Percentiles rank a stretch among this genome's conserved stretches.
Evolutionary conservation across 2,329 filamentous ascomycete species (phyloP).

Genomic region (Exophiala sideris): DNA sequence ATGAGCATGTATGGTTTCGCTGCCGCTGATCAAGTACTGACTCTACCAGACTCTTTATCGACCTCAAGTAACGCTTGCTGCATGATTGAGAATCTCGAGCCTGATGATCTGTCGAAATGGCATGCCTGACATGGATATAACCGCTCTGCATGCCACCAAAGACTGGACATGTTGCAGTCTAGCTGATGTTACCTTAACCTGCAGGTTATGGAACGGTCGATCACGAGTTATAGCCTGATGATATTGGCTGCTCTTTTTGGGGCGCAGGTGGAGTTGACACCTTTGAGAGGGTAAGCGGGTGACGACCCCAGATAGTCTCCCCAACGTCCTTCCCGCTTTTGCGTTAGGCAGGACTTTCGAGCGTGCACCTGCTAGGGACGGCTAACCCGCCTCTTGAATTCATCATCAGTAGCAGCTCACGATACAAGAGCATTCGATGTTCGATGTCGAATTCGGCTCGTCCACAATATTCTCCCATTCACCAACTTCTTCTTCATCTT

Average conservation of each 20-base stretch:
- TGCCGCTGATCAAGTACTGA: too few relatives aligned
- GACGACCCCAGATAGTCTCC: not conserved
- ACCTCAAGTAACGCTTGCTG: not conserved
- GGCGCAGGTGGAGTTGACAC: not conserved
- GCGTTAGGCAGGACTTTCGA: too few relatives aligned
- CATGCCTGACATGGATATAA: not conserved
- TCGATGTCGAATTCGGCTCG: not conserved
- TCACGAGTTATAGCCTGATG: not conserved
- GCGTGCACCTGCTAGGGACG: too few relatives aligned
- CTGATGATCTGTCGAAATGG: too few relatives aligned
- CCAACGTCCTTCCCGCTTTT: not conserved
- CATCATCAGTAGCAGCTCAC: too few relatives aligned
- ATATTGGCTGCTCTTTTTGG: too few relatives aligned
- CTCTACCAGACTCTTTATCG: not conserved
- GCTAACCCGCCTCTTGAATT: too few relatives aligned
- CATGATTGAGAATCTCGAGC: too few relatives aligned
- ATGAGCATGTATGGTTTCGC: not conserved
- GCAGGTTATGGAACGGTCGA: not conserved
- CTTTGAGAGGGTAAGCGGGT: not conserved
- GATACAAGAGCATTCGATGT: too few relatives aligned
- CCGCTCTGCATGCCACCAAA: not conserved
- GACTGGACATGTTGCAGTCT: not conserved
- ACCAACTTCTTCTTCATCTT: not conserved
- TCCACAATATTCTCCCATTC: not conserved
- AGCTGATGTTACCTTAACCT: not conserved